These are phyloP conservation scores for Candida qinlingensis DNA, from an alignment of 805 yeast species.

Conservation along the genomic window DNA sequence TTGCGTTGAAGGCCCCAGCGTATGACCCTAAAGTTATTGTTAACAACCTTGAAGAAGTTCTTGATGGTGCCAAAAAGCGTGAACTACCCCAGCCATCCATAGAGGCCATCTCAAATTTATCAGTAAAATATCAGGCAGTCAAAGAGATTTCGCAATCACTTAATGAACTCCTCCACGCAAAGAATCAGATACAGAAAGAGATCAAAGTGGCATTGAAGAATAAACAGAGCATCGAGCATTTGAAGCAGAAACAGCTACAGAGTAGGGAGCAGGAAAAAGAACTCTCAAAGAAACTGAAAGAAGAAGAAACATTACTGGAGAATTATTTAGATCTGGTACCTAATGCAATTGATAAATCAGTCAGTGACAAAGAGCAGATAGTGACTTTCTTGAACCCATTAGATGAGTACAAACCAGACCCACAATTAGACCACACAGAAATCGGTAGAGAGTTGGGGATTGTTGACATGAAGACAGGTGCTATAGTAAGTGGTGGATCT, in stretches of 20 bases:
- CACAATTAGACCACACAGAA: slow-evolving; percentile 51
- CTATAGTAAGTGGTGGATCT: slow-evolving; percentile 71
- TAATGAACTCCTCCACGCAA: slow-evolving; percentile 24
- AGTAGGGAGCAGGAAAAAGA: slow-evolving; percentile 21
- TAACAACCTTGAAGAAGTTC: slow-evolving; percentile 24
- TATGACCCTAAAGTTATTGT: slow-evolving; percentile 31
- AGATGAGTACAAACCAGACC: slow-evolving; percentile 22
- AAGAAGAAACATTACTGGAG: slow-evolving; percentile 33
- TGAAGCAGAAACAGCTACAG: slow-evolving; percentile 13
- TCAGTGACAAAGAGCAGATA: slow-evolving; percentile 37
- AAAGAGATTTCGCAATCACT: slow-evolving; percentile 19
- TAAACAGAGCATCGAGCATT: slow-evolving; percentile 8
- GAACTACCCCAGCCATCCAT: slow-evolving; percentile 19
- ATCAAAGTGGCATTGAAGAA: slow-evolving; percentile 22
- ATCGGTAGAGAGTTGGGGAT: slow-evolving; percentile 67
- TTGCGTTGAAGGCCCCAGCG: slow-evolving; percentile 26
- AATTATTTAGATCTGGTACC: slow-evolving; percentile 51
- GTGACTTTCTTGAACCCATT: slow-evolving; percentile 47
- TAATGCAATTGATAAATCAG: slow-evolving; percentile 48
- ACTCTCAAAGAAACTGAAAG: slow-evolving; percentile 12
- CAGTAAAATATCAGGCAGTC: slow-evolving; percentile 22
- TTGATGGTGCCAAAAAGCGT: slow-evolving; percentile 29
- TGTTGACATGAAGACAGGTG: slow-evolving; percentile 65
- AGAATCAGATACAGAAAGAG: slow-evolving; percentile 26
- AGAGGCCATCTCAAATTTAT: slow-evolving; percentile 25